Evolutionary conservation across 1,284 basidiomycete species (phyloP).

Genomic region (Leccinum solheimii): DNA sequence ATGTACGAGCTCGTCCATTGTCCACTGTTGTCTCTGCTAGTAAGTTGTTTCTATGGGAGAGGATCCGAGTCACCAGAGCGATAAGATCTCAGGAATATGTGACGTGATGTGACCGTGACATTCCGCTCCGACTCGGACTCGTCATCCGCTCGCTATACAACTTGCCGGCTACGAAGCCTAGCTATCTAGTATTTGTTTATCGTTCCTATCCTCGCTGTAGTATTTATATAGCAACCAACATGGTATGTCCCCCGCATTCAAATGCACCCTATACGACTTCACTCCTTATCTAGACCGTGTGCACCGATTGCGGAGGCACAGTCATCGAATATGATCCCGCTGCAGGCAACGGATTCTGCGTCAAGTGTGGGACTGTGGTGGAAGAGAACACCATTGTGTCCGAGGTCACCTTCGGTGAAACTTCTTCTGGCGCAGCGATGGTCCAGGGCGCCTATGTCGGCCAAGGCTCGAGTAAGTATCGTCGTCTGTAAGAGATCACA

Average conservation of each 20-base stretch:
- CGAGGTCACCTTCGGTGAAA: constrained; percentile 94
- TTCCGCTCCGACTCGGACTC: neutral
- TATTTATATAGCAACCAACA: constrained; percentile 5
- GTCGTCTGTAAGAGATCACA: neutral
- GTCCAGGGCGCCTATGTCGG: constrained; percentile 96
- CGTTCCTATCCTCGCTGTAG: neutral
- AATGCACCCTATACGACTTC: neutral
- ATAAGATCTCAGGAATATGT: constrained; percentile 20
- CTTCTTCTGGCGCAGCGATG: constrained; percentile 88
- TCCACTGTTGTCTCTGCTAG: neutral
- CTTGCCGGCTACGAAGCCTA: neutral
- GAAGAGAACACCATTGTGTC: constrained; percentile 96
- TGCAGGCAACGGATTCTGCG: constrained; percentile 82
- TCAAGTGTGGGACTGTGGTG: constrained; percentile 83
- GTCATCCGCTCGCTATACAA: neutral
- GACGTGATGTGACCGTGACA: constrained; percentile 23
- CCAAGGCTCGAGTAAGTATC: constrained; percentile 81
- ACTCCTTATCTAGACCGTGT: constrained; percentile 41
- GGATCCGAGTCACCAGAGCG: neutral
- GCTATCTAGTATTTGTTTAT: neutral
- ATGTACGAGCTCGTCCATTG: constrained; percentile 74
- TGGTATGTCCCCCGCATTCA: constrained; percentile 19
- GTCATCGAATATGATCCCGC: constrained; percentile 81
- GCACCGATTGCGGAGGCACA: constrained; percentile 73
- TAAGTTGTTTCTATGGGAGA: neutral